Base-by-base conservation (phyloP, 73 alveolate genomes). In the Stentor coeruleus region DNA sequence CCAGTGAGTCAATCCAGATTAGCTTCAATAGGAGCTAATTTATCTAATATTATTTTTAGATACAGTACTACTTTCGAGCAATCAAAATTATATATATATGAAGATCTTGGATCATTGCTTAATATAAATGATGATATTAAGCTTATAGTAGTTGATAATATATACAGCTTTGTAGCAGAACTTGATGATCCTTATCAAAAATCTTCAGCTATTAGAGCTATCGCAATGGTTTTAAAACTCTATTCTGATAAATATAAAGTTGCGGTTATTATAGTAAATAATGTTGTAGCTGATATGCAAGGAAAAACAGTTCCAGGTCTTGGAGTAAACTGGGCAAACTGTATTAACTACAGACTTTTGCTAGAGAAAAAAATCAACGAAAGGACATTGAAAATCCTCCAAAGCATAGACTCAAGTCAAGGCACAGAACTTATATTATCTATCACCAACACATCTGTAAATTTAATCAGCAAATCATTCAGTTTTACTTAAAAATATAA, bases 201-300 rank as follows among this genome's bases (percentile, higher is more conserved):
- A 66, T 20, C n/a, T 26, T 11, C 36, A 0, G 79, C 39, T 20
- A 26, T 66, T 20, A 20, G n/a, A 0, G 33, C 20, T 28, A 66
- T 66, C 79, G 37, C 40, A 28, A 40, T 66, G 1, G 1, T 33
- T 20, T 31, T 66, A 0, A 66, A 66, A 2, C 39, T 28, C 39
- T 31, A 28, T 26, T 66, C 79, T 20, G 49, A 26, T 31, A 26
- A 33, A 37, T 66, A 0, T 66, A 31, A 31, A 26, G n/a, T 66
- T 66, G 79, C 49, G 33, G 37, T 66, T 20, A 20, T 66, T 20
- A 66, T 66, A 20, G 37, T 66, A 26, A 66, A 66, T 31, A 66
- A 66, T 31, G 79, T 66, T 11, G 37, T 31, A 20, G n/a, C 79
- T 66, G 79, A 66, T 2, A 66, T 66, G 79, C 36, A 66, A 28